Evolutionary conservation across 1,284 basidiomycete species (phyloP), one percentile per base, ranked within the genome.

Genomic region (Sporisorium sorghi): DNA sequence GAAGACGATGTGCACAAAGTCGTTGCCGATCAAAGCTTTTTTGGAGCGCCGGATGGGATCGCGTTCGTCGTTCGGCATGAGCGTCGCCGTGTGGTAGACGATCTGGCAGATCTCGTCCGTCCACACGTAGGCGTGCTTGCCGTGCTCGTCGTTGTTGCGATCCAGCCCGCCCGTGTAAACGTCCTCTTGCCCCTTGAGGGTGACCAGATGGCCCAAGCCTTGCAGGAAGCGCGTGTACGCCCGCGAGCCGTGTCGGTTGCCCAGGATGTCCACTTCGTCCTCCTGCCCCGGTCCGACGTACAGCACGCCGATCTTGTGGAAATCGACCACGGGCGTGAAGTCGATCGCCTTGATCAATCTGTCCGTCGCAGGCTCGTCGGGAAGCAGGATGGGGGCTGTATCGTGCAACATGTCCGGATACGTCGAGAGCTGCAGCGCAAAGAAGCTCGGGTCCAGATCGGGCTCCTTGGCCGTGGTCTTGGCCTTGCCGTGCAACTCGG

Each of bases 61-160:
- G 32, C 58, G 62, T 37, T 58, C 57, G 40, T 73, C 55, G 60
- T 80, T 79, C n/a, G 97, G 97, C 97, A 99, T 99, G 86, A 99
- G 90, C 1, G 97, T 99, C 2, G 96, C 92, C 1, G 94, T 92
- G 85, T 99, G 97, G 85, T 93, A 99, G 55, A 97, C 88, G 64
- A 97, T 90, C 83, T 99, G 97, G 17, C 92, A 91, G 46, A 97
- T 95, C 81, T 97, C 94, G 85, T 99, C 94, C 91, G 94, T 95
- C 95, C 96, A 99, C 0, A 95, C 94, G 81, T 99, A 99, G 14
- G 82, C 82, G 42, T 83, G 81, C 67, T 82, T 82, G 42, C 83
- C 83, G 52, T 84, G 83, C 52, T 98, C 93, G 83, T 98, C 94
- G 77, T 91, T 90, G 73, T 92, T 90, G 6, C 92, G 90, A 84